Evolutionary conservation across 2,329 filamentous ascomycete species (phyloP).

Genomic region (Diaporthe destruens): DNA sequence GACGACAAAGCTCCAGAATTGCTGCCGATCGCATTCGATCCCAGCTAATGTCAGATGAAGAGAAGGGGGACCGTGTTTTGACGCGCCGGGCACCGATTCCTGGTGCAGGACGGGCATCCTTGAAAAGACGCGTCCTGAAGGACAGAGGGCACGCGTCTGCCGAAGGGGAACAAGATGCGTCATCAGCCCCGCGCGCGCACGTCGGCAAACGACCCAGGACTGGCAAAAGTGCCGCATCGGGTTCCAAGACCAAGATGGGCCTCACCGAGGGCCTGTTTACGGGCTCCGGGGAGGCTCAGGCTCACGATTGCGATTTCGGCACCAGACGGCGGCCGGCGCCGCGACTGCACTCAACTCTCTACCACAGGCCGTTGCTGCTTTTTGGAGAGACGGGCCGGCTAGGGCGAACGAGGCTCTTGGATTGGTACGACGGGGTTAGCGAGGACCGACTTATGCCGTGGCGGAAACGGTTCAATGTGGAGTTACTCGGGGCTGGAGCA

Average conservation of each 20-base stretch:
- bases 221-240: neutral
- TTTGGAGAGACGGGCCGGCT: slow-evolving; percentile 49
- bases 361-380: slow-evolving; percentile 65
- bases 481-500: slow-evolving; percentile 44
- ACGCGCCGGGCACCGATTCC: neutral
- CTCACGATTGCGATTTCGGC: slow-evolving; percentile 45
- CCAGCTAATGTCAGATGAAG: slow-evolving; percentile 30
- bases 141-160: slow-evolving; percentile 19
- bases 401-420: slow-evolving; percentile 56
- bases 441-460: slow-evolving; percentile 67
- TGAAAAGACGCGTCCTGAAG: slow-evolving; percentile 20
- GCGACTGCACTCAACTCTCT: slow-evolving; percentile 55
- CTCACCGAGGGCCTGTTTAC: slow-evolving; percentile 46
- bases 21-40: slow-evolving; percentile 35
- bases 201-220: slow-evolving; percentile 18
- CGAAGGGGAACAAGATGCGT: neutral
- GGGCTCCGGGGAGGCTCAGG: slow-evolving; percentile 4
- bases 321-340: neutral
- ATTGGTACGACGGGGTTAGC: slow-evolving; percentile 65
- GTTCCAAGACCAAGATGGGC: slow-evolving; percentile 18
- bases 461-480: slow-evolving; percentile 67
- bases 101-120: neutral
- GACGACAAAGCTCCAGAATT: slow-evolving; percentile 35
- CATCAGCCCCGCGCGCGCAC: neutral
- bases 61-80: neutral